Conservation (phyloP, 495 filamentous ascomycete genomes). For the Opeltia flavorubescens region DNA sequence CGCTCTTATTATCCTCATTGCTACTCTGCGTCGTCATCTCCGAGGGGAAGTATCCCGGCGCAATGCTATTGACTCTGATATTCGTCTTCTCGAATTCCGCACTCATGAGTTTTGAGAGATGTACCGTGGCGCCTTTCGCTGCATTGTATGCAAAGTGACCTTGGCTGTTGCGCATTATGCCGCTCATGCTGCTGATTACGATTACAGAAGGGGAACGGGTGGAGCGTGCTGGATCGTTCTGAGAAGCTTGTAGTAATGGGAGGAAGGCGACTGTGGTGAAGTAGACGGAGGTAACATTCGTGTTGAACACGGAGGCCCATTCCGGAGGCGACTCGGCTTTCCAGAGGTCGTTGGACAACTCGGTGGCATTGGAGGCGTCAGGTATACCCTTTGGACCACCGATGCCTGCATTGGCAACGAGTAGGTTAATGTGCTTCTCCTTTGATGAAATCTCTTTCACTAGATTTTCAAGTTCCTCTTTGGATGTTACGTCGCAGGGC, state of each 20-base stretch:
- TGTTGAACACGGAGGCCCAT: constrained; percentile 35
- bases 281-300: constrained; percentile 37
- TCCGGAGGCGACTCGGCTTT: constrained; percentile 9
- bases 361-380: not conserved
- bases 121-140: constrained; percentile 6
- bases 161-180: constrained; percentile 30
- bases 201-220: constrained; percentile 28
- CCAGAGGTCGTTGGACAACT: not conserved
- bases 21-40: constrained; percentile 46
- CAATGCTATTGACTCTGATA: constrained; percentile 33
- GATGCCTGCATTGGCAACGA: constrained; percentile 5
- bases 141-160: constrained; percentile 3
- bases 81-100: constrained; percentile 30
- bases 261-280: constrained; percentile 39
- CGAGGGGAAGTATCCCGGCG: constrained; percentile 41
- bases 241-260: constrained; percentile 32
- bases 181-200: constrained; percentile 34
- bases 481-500: constrained; percentile 18
- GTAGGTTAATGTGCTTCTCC: constrained; percentile 17
- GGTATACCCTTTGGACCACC: not conserved
- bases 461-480: constrained; percentile 13
- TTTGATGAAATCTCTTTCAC: constrained; percentile 10
- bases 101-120: constrained; percentile 25
- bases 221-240: constrained; percentile 14
- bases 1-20: constrained; percentile 30